Evolutionary conservation across 192 early-diverging fungal genomes (phyloP).

Genomic region (Dissophora ornata): DNA sequence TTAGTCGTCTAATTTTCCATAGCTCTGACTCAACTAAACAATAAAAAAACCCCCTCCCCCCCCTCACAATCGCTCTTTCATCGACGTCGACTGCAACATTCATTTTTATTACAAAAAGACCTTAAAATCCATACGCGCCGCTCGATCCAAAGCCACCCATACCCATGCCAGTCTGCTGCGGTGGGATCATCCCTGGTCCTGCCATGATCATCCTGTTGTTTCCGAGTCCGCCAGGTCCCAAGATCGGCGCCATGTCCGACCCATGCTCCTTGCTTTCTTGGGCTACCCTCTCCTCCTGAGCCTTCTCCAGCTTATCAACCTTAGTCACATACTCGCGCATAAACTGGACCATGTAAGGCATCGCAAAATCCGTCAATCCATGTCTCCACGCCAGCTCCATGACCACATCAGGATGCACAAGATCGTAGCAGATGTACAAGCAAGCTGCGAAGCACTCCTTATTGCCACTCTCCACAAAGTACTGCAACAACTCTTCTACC

Average conservation of each 20-base stretch:
- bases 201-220: conserved; percentile 48
- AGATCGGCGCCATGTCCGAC: conserved; percentile 21
- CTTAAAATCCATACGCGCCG: background rate
- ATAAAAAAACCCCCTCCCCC: too few relatives aligned
- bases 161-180: conserved; percentile 13
- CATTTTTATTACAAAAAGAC: too few relatives aligned
- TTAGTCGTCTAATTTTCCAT: too few relatives aligned
- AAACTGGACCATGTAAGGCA: conserved; percentile 97
- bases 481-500: conserved; percentile 94
- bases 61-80: too few relatives aligned
- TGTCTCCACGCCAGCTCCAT: conserved; percentile 95
- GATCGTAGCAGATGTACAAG: conserved; percentile 94
- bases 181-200: conserved; percentile 17
- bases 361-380: conserved; percentile 90
- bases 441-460: conserved; percentile 96
- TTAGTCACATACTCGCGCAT: conserved; percentile 88
- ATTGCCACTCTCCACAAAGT: conserved; percentile 92
- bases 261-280: conserved; percentile 41
- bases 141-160: background rate
- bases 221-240: conserved; percentile 42
- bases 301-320: conserved; percentile 65
- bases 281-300: conserved; percentile 33
- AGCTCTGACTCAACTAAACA: too few relatives aligned
- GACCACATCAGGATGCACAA: conserved; percentile 92
- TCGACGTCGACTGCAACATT: too few relatives aligned